These are phyloP conservation scores for Pythium apleroticum DNA, from an alignment of 352 stramenopile species.

Conservation along the genomic window DNA sequence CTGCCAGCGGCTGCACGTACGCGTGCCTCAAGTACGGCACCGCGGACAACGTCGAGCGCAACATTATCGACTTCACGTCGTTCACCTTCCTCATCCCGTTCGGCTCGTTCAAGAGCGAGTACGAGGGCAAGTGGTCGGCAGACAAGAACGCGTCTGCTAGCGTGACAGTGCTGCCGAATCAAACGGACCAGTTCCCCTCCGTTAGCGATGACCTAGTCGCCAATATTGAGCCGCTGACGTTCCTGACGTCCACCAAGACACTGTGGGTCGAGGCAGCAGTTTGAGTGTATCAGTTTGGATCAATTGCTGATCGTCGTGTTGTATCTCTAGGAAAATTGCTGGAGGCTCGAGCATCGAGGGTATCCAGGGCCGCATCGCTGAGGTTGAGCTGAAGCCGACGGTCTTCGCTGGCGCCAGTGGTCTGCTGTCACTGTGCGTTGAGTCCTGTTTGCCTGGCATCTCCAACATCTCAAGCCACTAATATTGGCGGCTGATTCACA, in stretches of 20 bases:
- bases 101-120: conserved; percentile 40
- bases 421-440: conserved; percentile 34
- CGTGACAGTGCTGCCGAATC: conserved; percentile 8
- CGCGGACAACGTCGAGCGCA: conserved; percentile 44
- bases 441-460: not conserved
- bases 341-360: conserved; percentile 46
- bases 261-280: no score
- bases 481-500: not conserved
- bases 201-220: conserved; percentile 14
- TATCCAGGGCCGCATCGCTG: conserved; percentile 43
- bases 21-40: conserved; percentile 49
- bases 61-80: conserved; percentile 42
- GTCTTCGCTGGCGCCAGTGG: conserved; percentile 38
- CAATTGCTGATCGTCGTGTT: not conserved
- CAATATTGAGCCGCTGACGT: conserved; percentile 26
- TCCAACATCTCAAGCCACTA: not conserved
- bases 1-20: conserved; percentile 35
- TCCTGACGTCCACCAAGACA: conserved; percentile 21
- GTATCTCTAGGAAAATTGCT: conserved; percentile 38
- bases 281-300: no score
- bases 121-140: conserved; percentile 41
- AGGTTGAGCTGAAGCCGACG: conserved; percentile 33
- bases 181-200: conserved; percentile 22
- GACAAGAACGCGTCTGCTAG: conserved; percentile 19
- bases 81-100: conserved; percentile 70